Base-by-base conservation (phyloP, 2,329 filamentous ascomycete species). In the Sordariomycetes sp. region DNA sequence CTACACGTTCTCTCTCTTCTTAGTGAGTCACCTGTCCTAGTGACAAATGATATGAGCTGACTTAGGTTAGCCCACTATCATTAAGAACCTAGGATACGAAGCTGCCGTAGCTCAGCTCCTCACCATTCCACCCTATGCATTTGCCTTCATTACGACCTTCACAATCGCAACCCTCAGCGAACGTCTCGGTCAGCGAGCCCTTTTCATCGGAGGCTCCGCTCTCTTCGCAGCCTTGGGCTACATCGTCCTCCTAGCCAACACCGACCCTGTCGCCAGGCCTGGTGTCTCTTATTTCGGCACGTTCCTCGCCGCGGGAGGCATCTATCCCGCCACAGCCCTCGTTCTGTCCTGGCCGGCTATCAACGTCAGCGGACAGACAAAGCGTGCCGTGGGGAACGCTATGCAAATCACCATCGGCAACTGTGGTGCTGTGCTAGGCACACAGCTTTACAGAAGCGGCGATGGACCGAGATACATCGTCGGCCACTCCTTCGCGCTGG, bases 331-430 rank as follows among this genome's bases (percentile, higher is more conserved):
- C 0, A 70, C 67, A 0, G 76, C 77, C 0, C 65, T 82, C 3
- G 70, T 76, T 0, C 60, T 85, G 0, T 76, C 73, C 1, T 85
- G 80, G 79, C 76, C 79, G 0, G 79, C 79, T 2, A 82, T 81
- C 50, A 84, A 85, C 38, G 75, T 85, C 1, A 78, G 75, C 0
- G 77, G 78, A 0, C 78, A 83, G 53, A 82, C 77, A 0, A 85
- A 85, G 53, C 65, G 80, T 1, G 76, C 75, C 1, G 74, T 78
- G 4, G 75, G 74, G 3, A 82, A 79, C 31, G 80, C 75, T 0
- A 74, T 85, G 70, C 79, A 83, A 44, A 83, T 85, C 37, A 79
- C 72, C 8, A 77, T 85, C 33, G 81, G 79, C 0, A 84, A 83
- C 42, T 48, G 80, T 2, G 80, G 79, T 1, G 79, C 77, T 0